Conservation (phyloP, 1,284 basidiomycete species). For the Irpex sp. region DNA sequence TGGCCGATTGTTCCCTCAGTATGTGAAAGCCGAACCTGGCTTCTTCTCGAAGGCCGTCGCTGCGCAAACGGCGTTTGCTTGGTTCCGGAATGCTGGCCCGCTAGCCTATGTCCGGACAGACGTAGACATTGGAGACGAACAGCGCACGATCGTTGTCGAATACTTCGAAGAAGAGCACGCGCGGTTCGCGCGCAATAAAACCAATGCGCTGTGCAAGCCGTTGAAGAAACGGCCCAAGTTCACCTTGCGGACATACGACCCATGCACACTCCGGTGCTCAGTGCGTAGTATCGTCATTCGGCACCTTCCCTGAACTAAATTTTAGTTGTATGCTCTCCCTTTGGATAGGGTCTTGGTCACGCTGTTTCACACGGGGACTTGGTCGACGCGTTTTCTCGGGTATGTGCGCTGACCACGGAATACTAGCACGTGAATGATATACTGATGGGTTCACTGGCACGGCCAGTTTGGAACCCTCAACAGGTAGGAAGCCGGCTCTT, state of each 20-base stretch:
- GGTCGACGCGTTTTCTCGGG: too few species aligned
- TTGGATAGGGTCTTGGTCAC: too few species aligned
- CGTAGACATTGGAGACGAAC: background rate
- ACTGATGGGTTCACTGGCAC: too few species aligned
- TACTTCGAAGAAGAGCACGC: slow-evolving; percentile 5
- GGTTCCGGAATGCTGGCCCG: slow-evolving; percentile 6
- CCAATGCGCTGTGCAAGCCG: background rate
- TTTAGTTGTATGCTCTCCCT: background rate
- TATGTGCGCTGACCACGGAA: too few species aligned
- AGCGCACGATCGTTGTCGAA: slow-evolving; percentile 5
- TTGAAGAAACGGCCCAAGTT: background rate
- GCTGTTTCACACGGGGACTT: too few species aligned
- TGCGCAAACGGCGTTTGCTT: background rate
- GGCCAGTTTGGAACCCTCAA: background rate
- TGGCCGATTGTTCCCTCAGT: background rate
- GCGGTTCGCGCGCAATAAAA: background rate
- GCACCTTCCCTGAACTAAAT: too few species aligned
- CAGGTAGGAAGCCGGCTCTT: background rate
- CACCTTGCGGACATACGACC: background rate
- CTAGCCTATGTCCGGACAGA: background rate
- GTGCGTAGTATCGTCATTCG: background rate
- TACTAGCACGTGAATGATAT: too few species aligned
- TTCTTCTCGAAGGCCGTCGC: background rate
- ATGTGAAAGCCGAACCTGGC: background rate
- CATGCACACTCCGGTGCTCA: background rate